Conservation (phyloP, 805 yeast species). For the Wickerhamomyces chaumierensis region DNA sequence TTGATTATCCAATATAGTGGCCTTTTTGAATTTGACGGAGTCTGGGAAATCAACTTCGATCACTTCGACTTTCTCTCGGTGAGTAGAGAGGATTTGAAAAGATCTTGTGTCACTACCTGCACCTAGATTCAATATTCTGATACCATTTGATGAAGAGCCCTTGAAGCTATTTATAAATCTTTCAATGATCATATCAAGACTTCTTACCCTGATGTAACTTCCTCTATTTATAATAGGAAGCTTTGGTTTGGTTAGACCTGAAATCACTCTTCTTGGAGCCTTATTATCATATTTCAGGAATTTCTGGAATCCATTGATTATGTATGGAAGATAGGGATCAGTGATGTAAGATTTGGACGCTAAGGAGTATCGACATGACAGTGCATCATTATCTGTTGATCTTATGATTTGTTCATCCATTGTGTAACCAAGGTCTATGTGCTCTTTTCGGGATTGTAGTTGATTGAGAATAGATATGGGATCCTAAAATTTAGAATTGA, state of each 20-base stretch:
- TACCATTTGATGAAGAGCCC: slow-evolving; percentile 5
- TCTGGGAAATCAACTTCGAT: slow-evolving; percentile 43
- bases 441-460: no score
- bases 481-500: no score
- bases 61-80: slow-evolving; percentile 22
- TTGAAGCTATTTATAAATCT: slow-evolving; percentile 22
- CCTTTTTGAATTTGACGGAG: slow-evolving; percentile 32
- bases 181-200: slow-evolving; percentile 37
- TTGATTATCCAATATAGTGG: slow-evolving; percentile 8
- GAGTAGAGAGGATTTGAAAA: slow-evolving; percentile 23
- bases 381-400: slow-evolving; percentile 56
- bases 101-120: slow-evolving; percentile 57
- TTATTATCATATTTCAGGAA: slow-evolving; percentile 14
- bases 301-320: slow-evolving; percentile 12
- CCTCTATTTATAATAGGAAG: slow-evolving; percentile 64
- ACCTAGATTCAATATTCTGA: slow-evolving; percentile 56
- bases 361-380: slow-evolving; percentile 54
- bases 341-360: slow-evolving; percentile 34
- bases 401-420: slow-evolving; percentile 7
- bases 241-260: slow-evolving; percentile 10
- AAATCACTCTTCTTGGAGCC: slow-evolving; percentile 11
- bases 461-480: no score
- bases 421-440: no score
- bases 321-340: slow-evolving; percentile 19
- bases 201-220: slow-evolving; percentile 47